These are phyloP conservation scores for Dioscorea zingiberensis DNA, from an alignment of 106 monocot genomes.

Conservation along the genomic window DNA sequence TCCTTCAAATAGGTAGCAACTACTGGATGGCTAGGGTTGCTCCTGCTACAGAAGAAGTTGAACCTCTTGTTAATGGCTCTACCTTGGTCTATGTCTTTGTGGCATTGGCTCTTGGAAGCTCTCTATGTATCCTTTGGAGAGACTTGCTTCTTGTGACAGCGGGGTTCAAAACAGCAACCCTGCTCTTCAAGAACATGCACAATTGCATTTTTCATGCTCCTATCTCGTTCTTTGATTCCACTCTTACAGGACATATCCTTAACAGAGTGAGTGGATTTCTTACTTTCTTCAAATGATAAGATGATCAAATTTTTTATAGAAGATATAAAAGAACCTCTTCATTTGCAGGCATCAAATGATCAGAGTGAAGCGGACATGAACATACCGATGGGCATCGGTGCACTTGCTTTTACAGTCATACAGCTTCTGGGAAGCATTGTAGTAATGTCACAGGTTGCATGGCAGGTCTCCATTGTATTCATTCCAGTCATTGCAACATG, in stretches of 20 bases:
- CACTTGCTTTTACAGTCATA: slow-evolving; percentile 66
- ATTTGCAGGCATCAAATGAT: slow-evolving; percentile 73
- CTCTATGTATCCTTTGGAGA: slow-evolving; percentile 53
- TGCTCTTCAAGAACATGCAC: slow-evolving; percentile 84
- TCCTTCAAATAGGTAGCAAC: slow-evolving; percentile 76
- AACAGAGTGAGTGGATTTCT: slow-evolving; percentile 51
- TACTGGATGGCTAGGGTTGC: slow-evolving; percentile 94
- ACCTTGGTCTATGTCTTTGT: slow-evolving; percentile 71
- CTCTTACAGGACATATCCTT: slow-evolving; percentile 78
- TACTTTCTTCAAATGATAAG: neutral
- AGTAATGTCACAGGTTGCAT: slow-evolving; percentile 91
- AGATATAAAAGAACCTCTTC: neutral
- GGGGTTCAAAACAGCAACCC: slow-evolving; percentile 68
- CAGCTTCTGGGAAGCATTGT: slow-evolving; percentile 71
- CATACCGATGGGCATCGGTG: slow-evolving; percentile 38
- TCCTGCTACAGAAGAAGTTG: slow-evolving; percentile 44
- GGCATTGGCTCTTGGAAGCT: slow-evolving; percentile 66
- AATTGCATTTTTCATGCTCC: slow-evolving; percentile 69
- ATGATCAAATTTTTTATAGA: neutral
- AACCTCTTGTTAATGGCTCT: slow-evolving; percentile 45
- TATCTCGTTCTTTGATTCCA: slow-evolving; percentile 94
- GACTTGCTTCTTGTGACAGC: slow-evolving; percentile 51
- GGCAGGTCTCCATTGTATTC: slow-evolving; percentile 83
- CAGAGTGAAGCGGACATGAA: slow-evolving; percentile 67
- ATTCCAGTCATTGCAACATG: slow-evolving; percentile 61